Base-by-base conservation (phyloP, 805 yeast genomes). In the Metschnikowia koreensis region DNA sequence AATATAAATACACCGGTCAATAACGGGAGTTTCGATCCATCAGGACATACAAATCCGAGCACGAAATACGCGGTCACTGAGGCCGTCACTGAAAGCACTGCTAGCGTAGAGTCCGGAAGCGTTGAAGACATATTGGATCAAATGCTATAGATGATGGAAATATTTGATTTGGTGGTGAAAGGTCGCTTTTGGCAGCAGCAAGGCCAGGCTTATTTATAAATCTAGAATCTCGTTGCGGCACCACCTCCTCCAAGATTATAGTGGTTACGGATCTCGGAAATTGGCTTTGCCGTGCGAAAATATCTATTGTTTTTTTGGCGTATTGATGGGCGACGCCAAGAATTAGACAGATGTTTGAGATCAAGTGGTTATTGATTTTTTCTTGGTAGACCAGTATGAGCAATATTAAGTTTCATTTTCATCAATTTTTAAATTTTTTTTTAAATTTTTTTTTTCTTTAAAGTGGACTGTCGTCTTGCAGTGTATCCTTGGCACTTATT, bases 1-100 rank as follows among this genome's bases (percentile, higher is more conserved):
- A 61, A 61, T n/a, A 71, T 47, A 47, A 67, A 71, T 12, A 71
- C 70, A 17, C 59, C 55, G 7, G 62, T 63, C 37, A 70, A 52
- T 7, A 66, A 36, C 0, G 74, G 74, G 11, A 67, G 55, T 41
- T 53, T 65, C 7, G 71, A 64, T 16, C 34, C 33, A 3, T 55
- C 54, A n/a, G 52, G 47, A 37, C 60, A 53, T 8, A 65, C 11
- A 15, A 59, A 17, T 40, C 54, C 54, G 27, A 68, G 53, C n/a
- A 54, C 47, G 12, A 57, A 36, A 52, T 67, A 70, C 16, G 61
- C 41, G 13, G 57, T 36, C 27, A 60, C 56, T 38, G 51, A 39
- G 7, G 49, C 15, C 7, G 47, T 33, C 12, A 45, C 10, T 26
- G 55, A 33, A 16, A 53, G 40, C 6, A 46, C 40, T 10, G 48